phyloP scores from a whole-genome alignment of 108 stramenopile species.

The Skeletonema menzelii region DNA sequence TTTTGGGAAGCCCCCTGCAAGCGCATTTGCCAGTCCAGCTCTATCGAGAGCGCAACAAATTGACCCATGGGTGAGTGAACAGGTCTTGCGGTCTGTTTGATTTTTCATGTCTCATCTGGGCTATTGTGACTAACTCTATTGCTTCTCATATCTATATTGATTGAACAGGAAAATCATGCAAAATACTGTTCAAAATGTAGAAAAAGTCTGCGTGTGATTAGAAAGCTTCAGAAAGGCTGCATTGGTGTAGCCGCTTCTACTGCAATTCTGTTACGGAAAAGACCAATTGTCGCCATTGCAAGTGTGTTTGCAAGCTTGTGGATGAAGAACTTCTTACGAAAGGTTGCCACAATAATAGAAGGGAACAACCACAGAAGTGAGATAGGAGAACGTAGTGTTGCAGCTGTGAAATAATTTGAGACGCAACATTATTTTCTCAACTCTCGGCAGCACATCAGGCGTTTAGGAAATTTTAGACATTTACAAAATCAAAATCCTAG shows the following conservation, averaged over 20 bases:
- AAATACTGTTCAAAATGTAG: slow-evolving; percentile 38
- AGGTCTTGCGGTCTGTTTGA: neutral
- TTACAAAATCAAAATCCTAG: slow-evolving; percentile 1
- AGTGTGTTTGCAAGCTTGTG: slow-evolving; percentile 10
- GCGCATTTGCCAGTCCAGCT: slow-evolving; percentile 1
- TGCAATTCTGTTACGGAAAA: slow-evolving; percentile 15
- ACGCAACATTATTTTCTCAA: neutral
- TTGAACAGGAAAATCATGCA: slow-evolving; percentile 19
- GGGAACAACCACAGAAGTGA: slow-evolving; percentile 32
- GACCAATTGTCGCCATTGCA: slow-evolving; percentile 9
- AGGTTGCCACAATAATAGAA: slow-evolving; percentile 35
- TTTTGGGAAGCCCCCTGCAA: slow-evolving; percentile 26
- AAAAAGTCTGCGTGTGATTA: slow-evolving; percentile 19
- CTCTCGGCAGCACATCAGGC: too few species aligned
- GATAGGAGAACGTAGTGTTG: slow-evolving; percentile 28
- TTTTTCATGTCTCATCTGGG: neutral
- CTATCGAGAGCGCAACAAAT: slow-evolving; percentile 30
- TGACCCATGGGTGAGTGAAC: slow-evolving; percentile 31
- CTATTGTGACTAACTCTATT: neutral
- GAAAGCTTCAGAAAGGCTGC: slow-evolving; percentile 6
- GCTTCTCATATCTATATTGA: neutral
- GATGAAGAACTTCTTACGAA: slow-evolving; percentile 15
- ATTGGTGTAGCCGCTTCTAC: slow-evolving; percentile 11
- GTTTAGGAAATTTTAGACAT: neutral
- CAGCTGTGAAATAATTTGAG: slow-evolving; percentile 10